Evolutionary conservation across 371 early-diverging fungal species (phyloP).

Genomic region (Mortierella sp.): DNA sequence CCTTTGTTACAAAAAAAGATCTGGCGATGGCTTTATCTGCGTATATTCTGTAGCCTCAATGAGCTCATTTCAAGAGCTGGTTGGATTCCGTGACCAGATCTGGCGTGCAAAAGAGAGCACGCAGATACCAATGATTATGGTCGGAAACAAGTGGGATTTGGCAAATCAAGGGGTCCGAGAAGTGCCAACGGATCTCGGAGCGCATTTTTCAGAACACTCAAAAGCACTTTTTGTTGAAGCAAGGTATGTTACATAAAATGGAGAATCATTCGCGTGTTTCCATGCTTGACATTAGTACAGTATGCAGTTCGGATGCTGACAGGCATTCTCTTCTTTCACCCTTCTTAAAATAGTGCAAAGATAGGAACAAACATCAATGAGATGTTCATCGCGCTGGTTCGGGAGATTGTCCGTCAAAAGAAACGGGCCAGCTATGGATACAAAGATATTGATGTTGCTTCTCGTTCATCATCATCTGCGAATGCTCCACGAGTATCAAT

Average conservation of each 20-base stretch:
- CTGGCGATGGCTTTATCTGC: constrained; percentile 56
- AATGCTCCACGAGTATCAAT: not conserved
- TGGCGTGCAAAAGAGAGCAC: constrained; percentile 41
- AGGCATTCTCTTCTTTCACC: no score
- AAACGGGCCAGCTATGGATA: not conserved
- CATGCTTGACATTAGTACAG: no score
- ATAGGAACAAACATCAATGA: constrained; percentile 40
- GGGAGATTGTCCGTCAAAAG: constrained; percentile 21
- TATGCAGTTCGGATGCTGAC: no score
- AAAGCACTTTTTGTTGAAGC: constrained; percentile 64
- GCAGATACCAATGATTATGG: constrained; percentile 68
- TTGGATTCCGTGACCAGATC: constrained; percentile 50
- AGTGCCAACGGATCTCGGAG: constrained; percentile 57
- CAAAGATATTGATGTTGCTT: not conserved
- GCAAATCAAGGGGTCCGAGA: constrained; percentile 57
- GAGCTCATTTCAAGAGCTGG: constrained; percentile 48
- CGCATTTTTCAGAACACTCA: constrained; percentile 57
- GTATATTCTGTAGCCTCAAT: constrained; percentile 57
- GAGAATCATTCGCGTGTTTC: not conserved
- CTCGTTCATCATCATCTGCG: not conserved
- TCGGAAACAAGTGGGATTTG: constrained; percentile 78
- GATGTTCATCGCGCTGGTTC: constrained; percentile 32
- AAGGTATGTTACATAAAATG: constrained; percentile 25
- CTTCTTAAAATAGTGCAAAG: constrained; percentile 39
- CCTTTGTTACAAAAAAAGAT: constrained; percentile 9